Evolutionary conservation across 257 asterid species (phyloP), one percentile per base, ranked within the genome.

Genomic region (Solanum neorickii): DNA sequence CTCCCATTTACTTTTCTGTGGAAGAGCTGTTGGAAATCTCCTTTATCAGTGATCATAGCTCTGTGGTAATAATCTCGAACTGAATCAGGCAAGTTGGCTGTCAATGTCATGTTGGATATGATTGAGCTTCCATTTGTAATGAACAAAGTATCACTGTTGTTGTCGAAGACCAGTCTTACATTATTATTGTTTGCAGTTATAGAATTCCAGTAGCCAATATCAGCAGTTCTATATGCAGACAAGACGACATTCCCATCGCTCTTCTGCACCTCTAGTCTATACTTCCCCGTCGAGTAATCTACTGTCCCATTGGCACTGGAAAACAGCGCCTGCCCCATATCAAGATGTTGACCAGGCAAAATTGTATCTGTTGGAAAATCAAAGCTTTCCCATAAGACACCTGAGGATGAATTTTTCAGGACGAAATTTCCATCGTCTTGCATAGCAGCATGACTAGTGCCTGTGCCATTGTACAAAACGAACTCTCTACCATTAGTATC

Each of bases 351-450:
- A 27, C 87, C 87, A 7, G 87, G 87, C 60, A 84, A 56, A 75
- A 86, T 47, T 1, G 92, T 87, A 44, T 89, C 92, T 0, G 92
- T 92, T 4, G 94, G 93, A 7, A 25, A 10, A 12, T 83, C 84
- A 66, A 89, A 90, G 44, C 91, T 91, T 86, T 60, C 88, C 93
- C 93, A 91, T 47, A 83, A 0, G 66, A 87, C 3, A 12, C 42
- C 31, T 9, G 91, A 86, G 11, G 60, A 4, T 13, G 62, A 39
- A 12, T 25, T 12, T 7, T 29, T 76, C 12, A 90, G 90, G 60
- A 92, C 91, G 35, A 92, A 88, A 72, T 90, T 49, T 1, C 91
- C 93, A 20, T 7, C 78, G 65, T 91, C 90, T 6, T 87, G 92
- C 92, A 90, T 88, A 62, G 87, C 86, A 6, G 83, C 92, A 44